A percentile compares a stretch with the other conserved stretches of the same genome.
Conservation (phyloP, 2,329 filamentous ascomycete genomes). For the Colletotrichum scovillei region DNA sequence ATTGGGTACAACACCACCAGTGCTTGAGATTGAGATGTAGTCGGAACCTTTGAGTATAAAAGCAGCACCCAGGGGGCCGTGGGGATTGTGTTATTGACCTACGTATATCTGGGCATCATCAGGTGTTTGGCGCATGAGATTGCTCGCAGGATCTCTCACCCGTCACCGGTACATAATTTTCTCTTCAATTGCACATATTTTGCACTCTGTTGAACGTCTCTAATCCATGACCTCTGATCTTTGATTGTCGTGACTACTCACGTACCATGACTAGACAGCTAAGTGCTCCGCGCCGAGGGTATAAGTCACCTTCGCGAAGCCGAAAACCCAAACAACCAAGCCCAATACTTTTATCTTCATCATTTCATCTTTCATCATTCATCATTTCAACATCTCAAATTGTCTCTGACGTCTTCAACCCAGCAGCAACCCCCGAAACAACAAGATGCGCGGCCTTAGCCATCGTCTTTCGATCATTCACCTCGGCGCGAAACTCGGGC, state of each 20-base stretch:
- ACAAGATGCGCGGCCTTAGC: constrained; percentile 1
- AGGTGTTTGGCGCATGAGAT: not conserved
- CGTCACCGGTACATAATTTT: not conserved
- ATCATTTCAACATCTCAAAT: not conserved
- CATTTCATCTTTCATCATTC: not conserved
- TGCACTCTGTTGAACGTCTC: not conserved
- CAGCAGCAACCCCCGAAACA: not conserved
- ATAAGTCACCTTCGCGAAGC: too few species aligned
- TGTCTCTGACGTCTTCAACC: not conserved
- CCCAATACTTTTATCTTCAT: not conserved
- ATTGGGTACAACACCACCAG: constrained; percentile 5
- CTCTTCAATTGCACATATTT: not conserved
- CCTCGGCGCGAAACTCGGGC: constrained; percentile 10
- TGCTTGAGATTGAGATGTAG: not conserved
- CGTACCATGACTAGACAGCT: too few species aligned
- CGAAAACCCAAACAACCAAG: not conserved
- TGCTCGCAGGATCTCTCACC: not conserved
- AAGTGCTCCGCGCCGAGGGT: too few species aligned
- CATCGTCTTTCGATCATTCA: constrained; percentile 2
- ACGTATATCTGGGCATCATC: not conserved
- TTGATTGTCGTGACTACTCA: not conserved
- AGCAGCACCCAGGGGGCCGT: not conserved
- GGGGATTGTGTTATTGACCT: not conserved
- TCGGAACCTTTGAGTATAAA: not conserved
- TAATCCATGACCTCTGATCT: not conserved